Evolutionary conservation across 208 protist genomes (phyloP), one percentile per base, ranked within the genome.

Genomic region (Acanthamoeba culbertsoni): DNA sequence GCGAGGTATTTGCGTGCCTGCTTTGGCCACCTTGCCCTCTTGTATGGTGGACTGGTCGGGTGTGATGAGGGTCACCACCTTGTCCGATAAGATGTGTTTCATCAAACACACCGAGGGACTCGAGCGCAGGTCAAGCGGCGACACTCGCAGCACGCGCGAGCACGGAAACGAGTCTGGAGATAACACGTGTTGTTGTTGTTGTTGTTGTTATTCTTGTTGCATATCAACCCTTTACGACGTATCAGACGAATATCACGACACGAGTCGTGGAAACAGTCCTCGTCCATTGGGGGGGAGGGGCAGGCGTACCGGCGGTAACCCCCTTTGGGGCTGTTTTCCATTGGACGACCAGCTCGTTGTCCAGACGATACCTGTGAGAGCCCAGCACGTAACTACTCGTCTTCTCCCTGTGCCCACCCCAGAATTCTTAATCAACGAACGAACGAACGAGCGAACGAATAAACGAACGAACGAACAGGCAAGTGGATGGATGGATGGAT

Each of bases 241-340:
- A n/a, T n/a, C n/a, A n/a, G n/a, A n/a, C n/a, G n/a, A n/a, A n/a
- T n/a, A n/a, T n/a, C n/a, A n/a, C n/a, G n/a, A n/a, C n/a, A n/a
- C n/a, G n/a, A n/a, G n/a, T n/a, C n/a, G n/a, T n/a, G n/a, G n/a
- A n/a, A n/a, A n/a, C n/a, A n/a, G n/a, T n/a, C n/a, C n/a, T n/a
- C n/a, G n/a, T n/a, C n/a, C n/a, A n/a, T n/a, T n/a, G n/a, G n/a
- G 37, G 65, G 31, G 37, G 43, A 5, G 0, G 14, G 65, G 65
- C 18, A 33, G 1, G 43, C 65, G 31, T 0, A 75, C 65, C 65
- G 28, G 37, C 75, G n/a, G 42, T 86, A 28, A 57, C 42, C 14
- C 45, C 42, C n/a, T 59, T 51, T 8, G 75, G 75, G 37, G 75
- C 28, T 37, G 75, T 86, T n/a, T 86, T 86, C 75, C 75, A 86